Percentiles rank a stretch among this genome's conserved stretches.
Evolutionary conservation across 805 yeast species (phyloP).

Genomic region (Grigorovia transvaalensis): DNA sequence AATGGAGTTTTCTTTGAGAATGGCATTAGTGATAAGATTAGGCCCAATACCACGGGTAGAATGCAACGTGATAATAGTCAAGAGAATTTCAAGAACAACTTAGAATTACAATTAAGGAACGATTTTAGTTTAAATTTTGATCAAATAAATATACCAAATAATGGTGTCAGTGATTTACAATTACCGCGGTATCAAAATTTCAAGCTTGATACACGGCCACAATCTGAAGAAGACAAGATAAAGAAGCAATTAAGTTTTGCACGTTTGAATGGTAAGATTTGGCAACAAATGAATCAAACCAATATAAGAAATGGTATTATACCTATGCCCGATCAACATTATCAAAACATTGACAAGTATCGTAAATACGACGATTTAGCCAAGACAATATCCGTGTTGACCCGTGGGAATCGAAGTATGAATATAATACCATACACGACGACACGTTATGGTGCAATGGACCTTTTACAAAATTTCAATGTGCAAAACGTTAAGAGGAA

Average conservation of each 20-base stretch:
- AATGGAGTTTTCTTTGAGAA: background rate
- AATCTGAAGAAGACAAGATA: background rate
- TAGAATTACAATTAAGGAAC: background rate
- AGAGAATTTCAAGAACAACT: background rate
- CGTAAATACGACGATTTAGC: background rate
- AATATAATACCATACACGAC: background rate
- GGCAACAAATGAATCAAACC: background rate
- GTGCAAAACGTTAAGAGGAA: background rate
- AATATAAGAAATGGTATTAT: background rate
- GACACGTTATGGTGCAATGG: background rate
- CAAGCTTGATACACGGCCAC: background rate
- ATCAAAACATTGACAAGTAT: background rate
- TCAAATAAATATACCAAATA: background rate
- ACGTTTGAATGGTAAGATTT: background rate
- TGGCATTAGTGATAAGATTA: background rate
- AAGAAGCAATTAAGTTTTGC: background rate
- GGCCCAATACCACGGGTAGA: background rate
- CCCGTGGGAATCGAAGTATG: background rate
- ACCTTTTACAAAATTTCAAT: background rate
- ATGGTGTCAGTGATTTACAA: background rate
- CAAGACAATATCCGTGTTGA: background rate
- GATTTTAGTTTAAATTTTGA: background rate
- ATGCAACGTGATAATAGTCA: background rate
- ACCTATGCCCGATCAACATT: background rate
- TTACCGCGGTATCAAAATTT: background rate